Conservation (phyloP, 257 asterid genomes). For the Petunia secreta region DNA sequence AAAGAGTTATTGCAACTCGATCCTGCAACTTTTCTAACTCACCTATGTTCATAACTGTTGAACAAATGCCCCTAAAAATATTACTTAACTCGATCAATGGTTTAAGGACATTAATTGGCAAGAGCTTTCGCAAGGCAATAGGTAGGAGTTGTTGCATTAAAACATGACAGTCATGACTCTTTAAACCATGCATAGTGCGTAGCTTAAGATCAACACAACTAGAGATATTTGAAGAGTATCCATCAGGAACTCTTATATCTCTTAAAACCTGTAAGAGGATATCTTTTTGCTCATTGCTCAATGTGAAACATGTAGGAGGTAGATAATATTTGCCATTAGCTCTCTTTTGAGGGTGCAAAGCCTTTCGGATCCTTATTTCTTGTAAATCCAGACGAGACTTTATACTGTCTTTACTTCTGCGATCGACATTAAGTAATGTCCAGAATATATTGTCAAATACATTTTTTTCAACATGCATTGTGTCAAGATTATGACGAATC, state of each 20-base stretch:
- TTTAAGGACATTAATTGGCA: neutral
- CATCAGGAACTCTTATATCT: slow-evolving; percentile 4
- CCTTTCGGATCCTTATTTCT: neutral
- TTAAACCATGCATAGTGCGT: neutral
- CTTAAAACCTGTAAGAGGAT: slow-evolving; percentile 11
- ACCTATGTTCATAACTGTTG: neutral
- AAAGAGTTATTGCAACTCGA: neutral
- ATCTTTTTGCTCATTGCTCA: neutral
- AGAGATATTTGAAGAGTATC: neutral
- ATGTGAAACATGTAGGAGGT: slow-evolving; percentile 7
- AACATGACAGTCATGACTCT: slow-evolving; percentile 27
- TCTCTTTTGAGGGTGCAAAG: neutral
- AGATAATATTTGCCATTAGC: neutral
- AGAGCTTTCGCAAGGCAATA: neutral
- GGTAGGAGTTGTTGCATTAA: slow-evolving; percentile 1
- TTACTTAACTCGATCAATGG: neutral
- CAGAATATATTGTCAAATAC: neutral
- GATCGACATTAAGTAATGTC: slow-evolving; percentile 1
- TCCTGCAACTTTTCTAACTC: neutral
- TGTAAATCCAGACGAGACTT: slow-evolving; percentile 20
- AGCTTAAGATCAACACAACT: neutral
- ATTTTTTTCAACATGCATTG: slow-evolving; percentile 28
- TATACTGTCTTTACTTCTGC: slow-evolving; percentile 17
- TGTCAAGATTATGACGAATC: slow-evolving; percentile 26
- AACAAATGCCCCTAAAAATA: slow-evolving; percentile 13